A percentile compares a stretch with the other conserved stretches of the same genome.
Evolutionary conservation across 768 basidiomycete species (phyloP).

Genomic region (Boletus huronensis): DNA sequence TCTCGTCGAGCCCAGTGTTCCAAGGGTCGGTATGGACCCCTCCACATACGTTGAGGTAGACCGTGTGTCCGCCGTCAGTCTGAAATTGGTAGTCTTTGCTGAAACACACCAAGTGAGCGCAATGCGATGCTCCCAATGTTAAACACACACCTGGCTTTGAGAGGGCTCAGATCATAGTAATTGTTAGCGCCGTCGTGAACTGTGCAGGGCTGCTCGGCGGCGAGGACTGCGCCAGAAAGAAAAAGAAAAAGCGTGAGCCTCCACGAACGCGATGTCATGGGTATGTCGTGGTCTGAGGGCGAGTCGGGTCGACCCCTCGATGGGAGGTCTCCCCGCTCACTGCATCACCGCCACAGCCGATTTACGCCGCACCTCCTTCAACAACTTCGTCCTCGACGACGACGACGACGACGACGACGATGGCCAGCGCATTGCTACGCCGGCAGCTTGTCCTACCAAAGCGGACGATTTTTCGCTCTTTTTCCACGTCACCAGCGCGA

Average conservation of each 20-base stretch:
- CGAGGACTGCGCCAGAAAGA: slow-evolving; percentile 12
- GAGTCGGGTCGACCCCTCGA: slow-evolving; percentile 20
- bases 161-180: slow-evolving; percentile 64
- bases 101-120: slow-evolving; percentile 15
- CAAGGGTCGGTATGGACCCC: slow-evolving; percentile 54
- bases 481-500: slow-evolving; percentile 25
- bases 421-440: slow-evolving; percentile 67
- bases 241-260: background rate
- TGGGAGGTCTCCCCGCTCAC: slow-evolving; percentile 15
- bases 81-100: slow-evolving; percentile 64
- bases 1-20: slow-evolving; percentile 49
- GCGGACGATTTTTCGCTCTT: slow-evolving; percentile 23
- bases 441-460: slow-evolving; percentile 46
- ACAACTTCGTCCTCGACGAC: slow-evolving; percentile 10
- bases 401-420: slow-evolving; percentile 38
- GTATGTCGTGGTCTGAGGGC: slow-evolving; percentile 6
- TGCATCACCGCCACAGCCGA: slow-evolving; percentile 26
- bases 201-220: slow-evolving; percentile 60
- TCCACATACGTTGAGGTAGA: slow-evolving; percentile 65
- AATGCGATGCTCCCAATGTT: background rate
- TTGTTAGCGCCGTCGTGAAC: slow-evolving; percentile 44
- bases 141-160: slow-evolving; percentile 52
- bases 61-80: slow-evolving; percentile 43
- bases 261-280: background rate
- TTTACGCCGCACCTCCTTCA: slow-evolving; percentile 21